Percentiles rank a stretch among this genome's conserved stretches.
phyloP scores from a whole-genome alignment of 805 yeast genomes.

The Citeromyces nyonsensis region DNA sequence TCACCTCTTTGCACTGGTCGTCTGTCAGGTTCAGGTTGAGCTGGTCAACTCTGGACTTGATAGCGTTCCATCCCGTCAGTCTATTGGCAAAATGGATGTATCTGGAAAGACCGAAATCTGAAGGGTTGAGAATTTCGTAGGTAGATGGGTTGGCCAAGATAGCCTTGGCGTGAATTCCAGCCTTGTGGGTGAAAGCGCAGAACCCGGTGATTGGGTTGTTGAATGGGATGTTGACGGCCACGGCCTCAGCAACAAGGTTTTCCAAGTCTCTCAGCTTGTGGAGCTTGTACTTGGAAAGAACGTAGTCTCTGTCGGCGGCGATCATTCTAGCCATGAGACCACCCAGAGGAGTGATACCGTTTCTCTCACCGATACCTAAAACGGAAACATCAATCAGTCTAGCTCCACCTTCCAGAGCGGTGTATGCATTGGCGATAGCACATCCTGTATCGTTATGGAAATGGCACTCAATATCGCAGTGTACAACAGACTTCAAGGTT shows the following conservation, averaged over 20 bases:
- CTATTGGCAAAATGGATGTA: slow-evolving; percentile 97
- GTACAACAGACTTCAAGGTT: slow-evolving; percentile 84
- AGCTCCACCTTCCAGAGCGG: slow-evolving; percentile 97
- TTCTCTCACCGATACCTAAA: slow-evolving; percentile 96
- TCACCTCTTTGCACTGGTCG: slow-evolving; percentile 89
- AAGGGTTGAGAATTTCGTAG: slow-evolving; percentile 90
- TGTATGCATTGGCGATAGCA: slow-evolving; percentile 96
- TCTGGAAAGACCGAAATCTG: slow-evolving; percentile 90
- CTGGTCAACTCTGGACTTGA: slow-evolving; percentile 95
- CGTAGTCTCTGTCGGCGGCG: slow-evolving; percentile 95
- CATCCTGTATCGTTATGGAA: slow-evolving; percentile 99
- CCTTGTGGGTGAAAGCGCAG: slow-evolving; percentile 99
- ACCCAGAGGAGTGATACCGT: slow-evolving; percentile 95
- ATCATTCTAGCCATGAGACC: slow-evolving; percentile 99
- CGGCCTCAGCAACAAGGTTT: slow-evolving; percentile 92
- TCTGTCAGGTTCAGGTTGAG: slow-evolving; percentile 81
- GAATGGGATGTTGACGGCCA: slow-evolving; percentile 92
- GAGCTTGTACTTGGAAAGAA: slow-evolving; percentile 82
- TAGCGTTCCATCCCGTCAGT: slow-evolving; percentile 98
- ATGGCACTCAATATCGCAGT: slow-evolving; percentile 96
- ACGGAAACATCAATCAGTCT: slow-evolving; percentile 88
- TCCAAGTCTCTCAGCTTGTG: slow-evolving; percentile 94
- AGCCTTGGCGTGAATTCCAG: slow-evolving; percentile 98
- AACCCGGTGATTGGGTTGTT: slow-evolving; percentile 98
- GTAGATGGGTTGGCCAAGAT: slow-evolving; percentile 97